Evolutionary conservation across 306 rosid species (phyloP).

Genomic region (Rosa chinensis): DNA sequence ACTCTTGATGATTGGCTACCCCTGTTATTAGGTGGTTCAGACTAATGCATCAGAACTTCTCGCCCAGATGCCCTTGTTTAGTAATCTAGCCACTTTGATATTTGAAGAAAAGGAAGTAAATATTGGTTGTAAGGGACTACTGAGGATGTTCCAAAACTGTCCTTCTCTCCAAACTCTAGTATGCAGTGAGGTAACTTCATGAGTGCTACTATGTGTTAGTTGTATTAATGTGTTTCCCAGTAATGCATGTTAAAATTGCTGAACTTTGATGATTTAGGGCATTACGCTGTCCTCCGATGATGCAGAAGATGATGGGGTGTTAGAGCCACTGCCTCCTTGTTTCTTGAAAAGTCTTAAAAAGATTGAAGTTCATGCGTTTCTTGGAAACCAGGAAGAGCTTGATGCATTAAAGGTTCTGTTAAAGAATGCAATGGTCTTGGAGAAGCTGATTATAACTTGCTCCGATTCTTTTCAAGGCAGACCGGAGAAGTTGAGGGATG

Average conservation of each 20-base stretch:
- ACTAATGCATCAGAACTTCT: neutral
- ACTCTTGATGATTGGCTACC: neutral
- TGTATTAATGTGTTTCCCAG: neutral
- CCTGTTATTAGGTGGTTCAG: neutral
- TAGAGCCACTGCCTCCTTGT: constrained; percentile 5
- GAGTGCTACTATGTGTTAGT: neutral
- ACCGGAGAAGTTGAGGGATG: neutral
- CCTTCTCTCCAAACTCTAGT: neutral
- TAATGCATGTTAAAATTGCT: neutral
- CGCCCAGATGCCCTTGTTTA: neutral
- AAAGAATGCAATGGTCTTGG: constrained; percentile 5
- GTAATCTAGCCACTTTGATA: neutral
- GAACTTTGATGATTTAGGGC: neutral
- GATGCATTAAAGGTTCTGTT: neutral
- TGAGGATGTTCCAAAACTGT: neutral
- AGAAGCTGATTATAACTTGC: neutral
- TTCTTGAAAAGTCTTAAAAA: neutral
- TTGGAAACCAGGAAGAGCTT: neutral
- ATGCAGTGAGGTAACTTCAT: neutral
- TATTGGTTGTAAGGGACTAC: neutral
- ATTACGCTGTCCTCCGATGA: neutral
- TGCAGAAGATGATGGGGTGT: neutral
- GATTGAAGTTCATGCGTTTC: neutral
- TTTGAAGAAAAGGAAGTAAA: neutral
- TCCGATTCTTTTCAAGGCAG: neutral